Evolutionary conservation across 176 grass and related monocot species (phyloP), one percentile per base, ranked within the genome.

Genomic region (Eragrostis nindensis): DNA sequence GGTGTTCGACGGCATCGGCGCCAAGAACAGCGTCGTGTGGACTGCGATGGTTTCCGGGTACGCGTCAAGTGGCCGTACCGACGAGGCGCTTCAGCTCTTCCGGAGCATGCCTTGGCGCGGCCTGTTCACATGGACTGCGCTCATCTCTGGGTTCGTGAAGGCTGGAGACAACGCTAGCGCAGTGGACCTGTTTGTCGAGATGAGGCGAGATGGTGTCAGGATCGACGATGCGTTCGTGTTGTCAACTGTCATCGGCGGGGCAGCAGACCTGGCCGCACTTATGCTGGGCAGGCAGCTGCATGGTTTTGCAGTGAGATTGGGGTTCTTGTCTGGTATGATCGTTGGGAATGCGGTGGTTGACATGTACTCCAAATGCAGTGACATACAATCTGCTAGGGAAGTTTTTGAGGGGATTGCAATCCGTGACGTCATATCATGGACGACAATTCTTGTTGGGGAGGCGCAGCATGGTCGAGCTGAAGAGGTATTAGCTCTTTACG

Each of bases 301-400:
- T 80, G 73, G 81, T 68, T 78, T 93, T 4, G 80, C 81, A 12
- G 41, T 78, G 43, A 81, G 82, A 27, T 62, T 95, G 17, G 95
- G 92, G 13, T 98, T 92, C 56, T 21, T 55, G 66, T 87, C 75
- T 57, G 84, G 79, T 69, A 84, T 87, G 46, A 86, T 95, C 61
- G 45, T 95, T 53, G 79, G 88, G 6, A 98, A 98, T 64, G 83
- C 92, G 8, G 61, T 98, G 61, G 82, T 95, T 25, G 92, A 95
- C 85, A 95, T 98, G 90, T 98, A 98, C 75, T 91, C 95, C 14
- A 95, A 98, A 78, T 98, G 95, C 61, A 93, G 88, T n/a, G 90
- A 91, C 50, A 89, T 98, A 80, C 73, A 81, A 21, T 93, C 88
- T 39, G 95, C 95, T 21, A 90, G 92, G 86, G 89, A 88, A 61